phyloP scores from a whole-genome alignment of 768 basidiomycete species.

The Serendipita sp. region DNA sequence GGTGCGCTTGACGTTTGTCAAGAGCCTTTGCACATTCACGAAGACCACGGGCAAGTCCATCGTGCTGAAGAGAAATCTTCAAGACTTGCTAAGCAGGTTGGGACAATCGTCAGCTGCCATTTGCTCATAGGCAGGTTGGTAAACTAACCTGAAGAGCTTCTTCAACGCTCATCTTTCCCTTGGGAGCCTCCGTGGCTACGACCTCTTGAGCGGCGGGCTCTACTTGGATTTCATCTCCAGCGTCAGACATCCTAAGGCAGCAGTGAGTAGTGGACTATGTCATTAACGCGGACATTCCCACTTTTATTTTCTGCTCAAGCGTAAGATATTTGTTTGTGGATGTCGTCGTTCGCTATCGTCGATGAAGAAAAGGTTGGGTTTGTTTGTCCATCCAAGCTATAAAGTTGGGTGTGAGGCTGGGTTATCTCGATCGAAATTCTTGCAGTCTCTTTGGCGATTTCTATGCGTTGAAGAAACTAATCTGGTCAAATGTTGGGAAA shows the following conservation, averaged over 20 bases:
- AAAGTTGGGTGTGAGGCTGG: constrained; percentile 2
- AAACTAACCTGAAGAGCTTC: constrained; percentile 67
- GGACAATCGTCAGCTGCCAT: no score
- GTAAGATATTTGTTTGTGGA: constrained; percentile 21
- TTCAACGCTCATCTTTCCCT: constrained; percentile 91
- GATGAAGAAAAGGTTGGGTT: constrained; percentile 40
- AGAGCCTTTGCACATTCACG: constrained; percentile 96
- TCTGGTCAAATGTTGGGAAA: no score
- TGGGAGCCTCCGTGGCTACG: constrained; percentile 64
- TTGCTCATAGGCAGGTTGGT: no score
- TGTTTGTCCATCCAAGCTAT: background rate
- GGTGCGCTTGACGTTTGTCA: constrained; percentile 95
- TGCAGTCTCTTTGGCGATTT: no score
- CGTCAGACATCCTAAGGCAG: constrained; percentile 72
- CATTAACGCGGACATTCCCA: constrained; percentile 10
- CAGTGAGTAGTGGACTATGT: background rate
- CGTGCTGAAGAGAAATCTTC: constrained; percentile 96
- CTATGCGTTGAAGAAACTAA: no score
- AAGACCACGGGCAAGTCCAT: constrained; percentile 94
- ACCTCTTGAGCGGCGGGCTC: constrained; percentile 43
- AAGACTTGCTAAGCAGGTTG: constrained; percentile 61
- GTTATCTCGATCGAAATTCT: background rate
- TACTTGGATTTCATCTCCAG: constrained; percentile 86
- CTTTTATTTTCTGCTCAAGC: constrained; percentile 24
- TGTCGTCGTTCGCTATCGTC: constrained; percentile 95